Evolutionary conservation across 306 rosid species (phyloP), one percentile per base, ranked within the genome.

Genomic region (Quercus glauca): DNA sequence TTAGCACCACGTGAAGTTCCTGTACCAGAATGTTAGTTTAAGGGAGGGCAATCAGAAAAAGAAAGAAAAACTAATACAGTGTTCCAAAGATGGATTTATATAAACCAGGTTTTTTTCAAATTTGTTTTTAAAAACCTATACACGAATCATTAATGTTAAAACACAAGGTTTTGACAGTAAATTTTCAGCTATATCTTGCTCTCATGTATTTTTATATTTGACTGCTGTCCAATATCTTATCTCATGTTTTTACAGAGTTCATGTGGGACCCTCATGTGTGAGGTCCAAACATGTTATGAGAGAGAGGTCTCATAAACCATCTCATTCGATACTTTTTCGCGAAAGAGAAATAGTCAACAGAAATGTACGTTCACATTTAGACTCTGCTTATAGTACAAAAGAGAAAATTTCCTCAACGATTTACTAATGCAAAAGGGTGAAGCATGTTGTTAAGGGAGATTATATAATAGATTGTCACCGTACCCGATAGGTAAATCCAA

Each of bases 1-100:
- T 87, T 19, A 91, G 58, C 84, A 89, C 87, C 78, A 85, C 83
- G 84, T 85, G 92, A 71, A 92, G 79, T 51, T 68, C 88, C 96
- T 91, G 77, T n/a, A 73, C 49, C 74, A 83, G 37, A 53, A 77
- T 65, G 69, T 65, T 65, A 49, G 70, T 74, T 72, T 33, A n/a
- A 63, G 55, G 53, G 14, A 64, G 79, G n/a, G 59, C 68, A 37
- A 67, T 78, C 56, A 69, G 73, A 70, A 76, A 56, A 29, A 19
- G 12, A 19, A 1, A 29, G 19, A 8, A 33, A 31, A 59, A 12
- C 14, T 59, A 59, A 59, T 59, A 59, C 65, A 59, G 65, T 59
- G 65, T 31, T 20, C 31, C 65, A 59, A 26, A 21, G 65, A 59
- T 10, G 65, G 23, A 21, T 58, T 21, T 20, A n/a, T 9, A 10